Evolutionary conservation across 2,329 filamentous ascomycete genomes (phyloP).

Genomic region (Trichoderma simmonsii): DNA sequence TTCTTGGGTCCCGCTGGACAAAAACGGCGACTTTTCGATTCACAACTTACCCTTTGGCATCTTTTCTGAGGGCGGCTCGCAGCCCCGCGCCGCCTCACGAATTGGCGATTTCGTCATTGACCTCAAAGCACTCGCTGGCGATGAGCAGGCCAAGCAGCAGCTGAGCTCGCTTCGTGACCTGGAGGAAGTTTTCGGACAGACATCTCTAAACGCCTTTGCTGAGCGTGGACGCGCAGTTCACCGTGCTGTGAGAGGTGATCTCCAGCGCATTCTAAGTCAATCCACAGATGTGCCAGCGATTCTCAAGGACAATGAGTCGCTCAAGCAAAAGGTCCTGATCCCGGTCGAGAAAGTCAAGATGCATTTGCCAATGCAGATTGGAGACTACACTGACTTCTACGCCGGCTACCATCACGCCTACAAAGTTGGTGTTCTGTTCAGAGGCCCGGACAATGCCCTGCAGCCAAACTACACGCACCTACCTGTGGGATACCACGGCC

Average conservation of each 20-base stretch:
- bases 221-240: conserved; percentile 65
- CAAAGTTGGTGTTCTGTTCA: conserved; percentile 66
- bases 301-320: conserved; percentile 36
- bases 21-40: conserved; percentile 57
- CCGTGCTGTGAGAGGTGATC: conserved; percentile 65
- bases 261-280: conserved; percentile 58
- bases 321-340: conserved; percentile 31
- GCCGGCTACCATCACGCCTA: conserved; percentile 76
- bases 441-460: conserved; percentile 68
- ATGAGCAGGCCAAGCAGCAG: conserved; percentile 30
- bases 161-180: conserved; percentile 35
- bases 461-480: conserved; percentile 80
- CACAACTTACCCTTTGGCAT: conserved; percentile 83
- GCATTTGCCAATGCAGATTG: conserved; percentile 72
- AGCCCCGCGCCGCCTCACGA: conserved; percentile 64
- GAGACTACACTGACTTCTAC: conserved; percentile 85
- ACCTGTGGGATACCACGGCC: conserved; percentile 77
- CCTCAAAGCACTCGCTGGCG: conserved; percentile 56
- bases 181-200: conserved; percentile 27
- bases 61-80: conserved; percentile 57
- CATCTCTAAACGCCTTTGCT: conserved; percentile 35
- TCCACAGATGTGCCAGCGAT: conserved; percentile 43
- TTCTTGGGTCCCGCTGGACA: conserved; percentile 19
- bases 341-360: conserved; percentile 50
- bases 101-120: conserved; percentile 73